Conservation (phyloP, 2,329 filamentous ascomycete genomes). For the Apiospora arundinis region DNA sequence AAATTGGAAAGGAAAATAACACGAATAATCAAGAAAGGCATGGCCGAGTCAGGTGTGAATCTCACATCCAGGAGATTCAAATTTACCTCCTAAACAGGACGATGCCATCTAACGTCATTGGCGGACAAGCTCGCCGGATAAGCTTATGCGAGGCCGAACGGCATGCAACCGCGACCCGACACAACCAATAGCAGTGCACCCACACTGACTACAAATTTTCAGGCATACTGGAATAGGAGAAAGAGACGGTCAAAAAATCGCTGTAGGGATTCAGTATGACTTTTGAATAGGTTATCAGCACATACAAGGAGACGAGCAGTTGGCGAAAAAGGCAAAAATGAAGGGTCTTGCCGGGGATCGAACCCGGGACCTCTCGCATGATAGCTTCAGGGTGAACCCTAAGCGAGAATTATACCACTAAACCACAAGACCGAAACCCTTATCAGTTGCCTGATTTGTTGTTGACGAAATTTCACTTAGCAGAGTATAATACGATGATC, state of each 20-base stretch:
- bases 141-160: conserved; percentile 14
- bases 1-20: not conserved
- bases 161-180: not conserved
- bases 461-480: not conserved
- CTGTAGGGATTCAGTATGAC: no score
- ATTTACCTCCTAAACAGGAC: not conserved
- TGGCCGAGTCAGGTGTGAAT: not conserved
- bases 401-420: conserved; percentile 24
- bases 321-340: not conserved
- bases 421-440: conserved; percentile 22
- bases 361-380: conserved; percentile 23
- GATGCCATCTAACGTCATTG: not conserved
- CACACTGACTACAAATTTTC: not conserved
- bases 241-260: no score
- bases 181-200: not conserved
- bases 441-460: not conserved
- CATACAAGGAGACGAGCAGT: not conserved
- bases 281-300: no score
- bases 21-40: not conserved
- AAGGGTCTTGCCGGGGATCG: conserved; percentile 23
- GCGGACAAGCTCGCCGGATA: not conserved
- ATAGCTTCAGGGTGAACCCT: conserved; percentile 13
- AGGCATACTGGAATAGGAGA: no score
- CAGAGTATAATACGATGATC: no score
- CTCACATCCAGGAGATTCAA: not conserved